Percentiles rank a stretch among this genome's conserved stretches.
Evolutionary conservation across 2,329 filamentous ascomycete species (phyloP).

Genomic region (Paecilomyces niveus): DNA sequence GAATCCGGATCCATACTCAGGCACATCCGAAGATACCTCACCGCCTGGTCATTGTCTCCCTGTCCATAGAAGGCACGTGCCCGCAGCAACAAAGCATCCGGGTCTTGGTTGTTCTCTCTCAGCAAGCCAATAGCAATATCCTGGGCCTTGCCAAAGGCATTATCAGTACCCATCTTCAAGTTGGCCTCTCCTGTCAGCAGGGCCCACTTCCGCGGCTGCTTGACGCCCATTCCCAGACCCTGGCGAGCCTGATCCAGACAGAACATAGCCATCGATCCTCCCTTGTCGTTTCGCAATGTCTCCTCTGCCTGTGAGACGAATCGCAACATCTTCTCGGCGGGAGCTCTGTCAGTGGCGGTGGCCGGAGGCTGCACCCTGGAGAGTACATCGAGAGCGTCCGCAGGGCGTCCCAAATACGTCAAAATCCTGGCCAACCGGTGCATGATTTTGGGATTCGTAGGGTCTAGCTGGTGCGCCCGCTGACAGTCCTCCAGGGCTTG

Average conservation of each 20-base stretch:
- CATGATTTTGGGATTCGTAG: slow-evolving; percentile 78
- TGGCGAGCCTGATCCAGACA: slow-evolving; percentile 86
- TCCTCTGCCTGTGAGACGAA: slow-evolving; percentile 76
- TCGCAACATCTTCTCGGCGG: slow-evolving; percentile 77
- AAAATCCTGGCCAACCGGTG: slow-evolving; percentile 84
- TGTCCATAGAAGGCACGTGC: slow-evolving; percentile 82
- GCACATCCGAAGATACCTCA: slow-evolving; percentile 86
- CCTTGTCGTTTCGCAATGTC: slow-evolving; percentile 64
- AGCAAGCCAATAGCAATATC: slow-evolving; percentile 85
- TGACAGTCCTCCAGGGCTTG: slow-evolving; percentile 82
- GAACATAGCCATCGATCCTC: slow-evolving; percentile 85
- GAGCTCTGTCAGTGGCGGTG: slow-evolving; percentile 74
- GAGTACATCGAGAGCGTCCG: slow-evolving; percentile 80
- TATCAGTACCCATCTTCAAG: slow-evolving; percentile 83
- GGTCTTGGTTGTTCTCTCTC: slow-evolving; percentile 80
- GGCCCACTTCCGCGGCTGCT: slow-evolving; percentile 86
- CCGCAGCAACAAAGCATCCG: slow-evolving; percentile 84
- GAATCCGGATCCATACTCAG: slow-evolving; percentile 87
- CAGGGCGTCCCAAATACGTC: slow-evolving; percentile 75
- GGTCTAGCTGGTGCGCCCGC: slow-evolving; percentile 73
- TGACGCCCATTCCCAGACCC: slow-evolving; percentile 65
- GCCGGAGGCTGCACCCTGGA: slow-evolving; percentile 71
- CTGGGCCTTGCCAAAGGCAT: slow-evolving; percentile 84
- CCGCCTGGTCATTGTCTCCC: slow-evolving; percentile 90
- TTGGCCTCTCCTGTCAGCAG: slow-evolving; percentile 88